Percentiles rank a stretch among this genome's conserved stretches.
Evolutionary conservation across 768 basidiomycete species (phyloP).

Genomic region (Pleurotus cornucopiae): DNA sequence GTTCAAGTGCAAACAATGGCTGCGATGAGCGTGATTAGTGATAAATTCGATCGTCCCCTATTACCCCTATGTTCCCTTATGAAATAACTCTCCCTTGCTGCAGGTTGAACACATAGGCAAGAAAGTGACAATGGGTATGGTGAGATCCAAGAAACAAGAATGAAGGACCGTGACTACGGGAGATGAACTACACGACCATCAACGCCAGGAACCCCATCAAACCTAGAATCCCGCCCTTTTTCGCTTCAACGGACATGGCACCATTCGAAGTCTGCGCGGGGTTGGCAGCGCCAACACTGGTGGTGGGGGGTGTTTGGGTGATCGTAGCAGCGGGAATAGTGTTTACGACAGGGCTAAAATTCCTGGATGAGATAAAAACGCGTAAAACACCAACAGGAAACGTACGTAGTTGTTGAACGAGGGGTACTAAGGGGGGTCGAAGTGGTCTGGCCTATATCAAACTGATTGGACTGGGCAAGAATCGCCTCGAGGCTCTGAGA

Average conservation of each 20-base stretch:
- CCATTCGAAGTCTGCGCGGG: background rate
- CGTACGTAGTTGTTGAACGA: constrained; percentile 17
- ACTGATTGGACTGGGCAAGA: constrained; percentile 68
- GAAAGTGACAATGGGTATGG: no score
- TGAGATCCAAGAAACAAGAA: no score
- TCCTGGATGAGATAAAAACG: background rate
- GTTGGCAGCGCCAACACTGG: background rate
- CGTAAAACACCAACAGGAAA: background rate
- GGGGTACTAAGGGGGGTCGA: background rate
- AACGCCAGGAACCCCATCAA: background rate
- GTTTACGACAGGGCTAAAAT: background rate
- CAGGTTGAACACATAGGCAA: no score
- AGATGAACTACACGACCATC: background rate
- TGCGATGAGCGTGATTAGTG: no score
- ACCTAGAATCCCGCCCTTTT: background rate
- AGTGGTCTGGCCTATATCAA: constrained; percentile 35
- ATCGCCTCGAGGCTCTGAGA: constrained; percentile 43
- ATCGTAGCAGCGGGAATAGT: constrained; percentile 1
- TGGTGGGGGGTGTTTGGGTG: background rate
- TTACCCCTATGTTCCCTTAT: no score
- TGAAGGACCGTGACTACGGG: no score
- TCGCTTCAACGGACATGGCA: background rate
- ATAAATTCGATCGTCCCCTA: no score
- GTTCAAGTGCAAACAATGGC: no score
- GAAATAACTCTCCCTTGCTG: no score